Evolutionary conservation across 768 basidiomycete species (phyloP), one percentile per base, ranked within the genome.

Genomic region (Mycena olivaceomarginata): DNA sequence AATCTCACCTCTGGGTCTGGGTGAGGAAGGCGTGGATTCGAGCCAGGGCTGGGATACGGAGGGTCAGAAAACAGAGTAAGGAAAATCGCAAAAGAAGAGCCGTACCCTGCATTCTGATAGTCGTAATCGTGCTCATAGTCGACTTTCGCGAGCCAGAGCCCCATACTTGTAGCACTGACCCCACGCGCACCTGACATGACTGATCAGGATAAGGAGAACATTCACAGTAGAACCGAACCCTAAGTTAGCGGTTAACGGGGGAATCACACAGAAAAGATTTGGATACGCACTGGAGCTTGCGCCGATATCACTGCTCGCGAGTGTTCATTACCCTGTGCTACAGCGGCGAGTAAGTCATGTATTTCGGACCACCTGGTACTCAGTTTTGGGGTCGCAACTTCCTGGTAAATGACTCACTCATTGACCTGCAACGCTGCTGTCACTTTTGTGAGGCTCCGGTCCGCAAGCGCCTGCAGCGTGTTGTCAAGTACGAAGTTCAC

Each of bases 101-200:
- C n/a, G n/a, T 53, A 67, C 66, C 66, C 66, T 16, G 12, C 66
- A n/a, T 20, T 51, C 48, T 67, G 66, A 12, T 53, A 67, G 18
- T 67, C 66, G 18, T 67, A 37, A 12, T 67, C 66, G 5, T 39
- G 46, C n/a, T n/a, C n/a, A n/a, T 51, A 18, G 66, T 48, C 37
- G 37, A 18, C 37, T 13, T 53, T 67, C 15, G 66, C 66, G 11
- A 67, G 66, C 2, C 1, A 67, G 39, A 67, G 46, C 15, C 48
- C 48, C 20, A 67, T 12, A 7, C 12, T 39, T 46, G 20, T 67
- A 16, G 48, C 25, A n/a, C 16, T 31, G 31, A 31, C n/a, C 15
- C 66, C 66, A 39, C 53, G 66, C 18, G 51, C 51, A 37, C 66
- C 66, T 51, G 18, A 1, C 3, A 25, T 6, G 43, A 43, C 6